Evolutionary conservation across 768 basidiomycete species (phyloP).

Genomic region (Boletus coccyginus): DNA sequence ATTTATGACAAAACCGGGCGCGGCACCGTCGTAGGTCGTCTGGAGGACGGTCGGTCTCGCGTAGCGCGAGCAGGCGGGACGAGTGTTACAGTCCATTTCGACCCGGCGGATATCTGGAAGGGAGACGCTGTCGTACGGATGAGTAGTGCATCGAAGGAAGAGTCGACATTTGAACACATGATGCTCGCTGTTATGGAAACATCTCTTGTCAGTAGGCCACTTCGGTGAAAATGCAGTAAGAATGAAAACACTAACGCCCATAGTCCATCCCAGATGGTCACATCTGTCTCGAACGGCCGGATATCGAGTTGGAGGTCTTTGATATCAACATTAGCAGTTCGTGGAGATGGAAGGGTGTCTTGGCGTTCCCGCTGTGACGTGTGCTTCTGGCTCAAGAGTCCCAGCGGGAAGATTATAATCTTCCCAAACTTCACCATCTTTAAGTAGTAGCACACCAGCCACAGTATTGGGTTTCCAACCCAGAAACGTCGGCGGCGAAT

Average conservation of each 20-base stretch:
- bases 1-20: background rate
- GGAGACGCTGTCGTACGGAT: conserved; percentile 5
- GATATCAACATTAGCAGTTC: background rate
- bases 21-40: conserved; percentile 17
- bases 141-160: conserved; percentile 17
- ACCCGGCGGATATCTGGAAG: conserved; percentile 12
- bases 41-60: conserved; percentile 5
- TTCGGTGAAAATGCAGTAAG: background rate
- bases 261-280: conserved; percentile 28
- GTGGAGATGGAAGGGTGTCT: background rate
- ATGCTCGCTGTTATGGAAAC: conserved; percentile 7
- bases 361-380: background rate
- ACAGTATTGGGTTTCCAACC: background rate
- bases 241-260: conserved; percentile 14
- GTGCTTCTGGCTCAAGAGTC: background rate
- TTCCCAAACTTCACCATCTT: background rate
- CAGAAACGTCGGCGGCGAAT: background rate
- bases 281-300: conserved; percentile 6
- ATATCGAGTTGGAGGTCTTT: conserved; percentile 18
- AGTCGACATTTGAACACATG: conserved; percentile 26
- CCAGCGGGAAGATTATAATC: background rate
- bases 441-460: background rate
- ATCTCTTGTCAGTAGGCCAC: background rate
- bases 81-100: conserved; percentile 22
- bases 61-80: conserved; percentile 4